Base-by-base conservation (phyloP, 1,284 basidiomycete genomes). In the Athelia psychrophila region DNA sequence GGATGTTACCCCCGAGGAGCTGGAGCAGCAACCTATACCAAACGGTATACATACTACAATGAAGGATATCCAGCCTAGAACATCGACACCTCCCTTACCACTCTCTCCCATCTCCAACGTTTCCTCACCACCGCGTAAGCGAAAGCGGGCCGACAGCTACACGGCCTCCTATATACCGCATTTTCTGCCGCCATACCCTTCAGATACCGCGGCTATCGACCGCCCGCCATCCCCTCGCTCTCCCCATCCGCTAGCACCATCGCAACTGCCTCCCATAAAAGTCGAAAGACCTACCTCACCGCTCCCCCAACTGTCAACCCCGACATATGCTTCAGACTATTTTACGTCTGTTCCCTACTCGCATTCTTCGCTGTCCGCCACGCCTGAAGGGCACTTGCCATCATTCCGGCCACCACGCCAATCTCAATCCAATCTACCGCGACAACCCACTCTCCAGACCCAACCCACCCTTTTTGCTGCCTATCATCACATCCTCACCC, bases 401-500 rank as follows among this genome's bases (percentile, higher is more conserved):
- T 60, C 70, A n/a, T 62, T 65, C 3, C 60, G 68, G 13, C 58
- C 62, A 1, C 55, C 61, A 3, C 57, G 45, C 50, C 52, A 44
- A 23, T 56, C 48, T 52, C 65, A 51, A 38, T 53, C 53, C 12
- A 62, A 53, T 54, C 51, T 56, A 15, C 23, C 56, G 18, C 66
- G 66, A 4, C 62, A 72, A 24, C 60, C 74, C 1, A 71, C 70
- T 15, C 81, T 79, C 0, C 76, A 78, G 52, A 76, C 78, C 10
- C 84, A 86, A 59, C 83, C 76, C 1, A 72, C 84, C 0, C 74
- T 89, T n/a, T 63, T 86, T 38, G 70, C 73, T 5, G 87, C 86
- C 2, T 88, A 87, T 60, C 87, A 88, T 56, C 81, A 90, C 57
- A 81, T 88, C 54, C 77, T 88, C 50, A 86, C 82, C 0, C 80